Evolutionary conservation across 2,329 filamentous ascomycete genomes (phyloP).

Genomic region (Massarina eburnea): DNA sequence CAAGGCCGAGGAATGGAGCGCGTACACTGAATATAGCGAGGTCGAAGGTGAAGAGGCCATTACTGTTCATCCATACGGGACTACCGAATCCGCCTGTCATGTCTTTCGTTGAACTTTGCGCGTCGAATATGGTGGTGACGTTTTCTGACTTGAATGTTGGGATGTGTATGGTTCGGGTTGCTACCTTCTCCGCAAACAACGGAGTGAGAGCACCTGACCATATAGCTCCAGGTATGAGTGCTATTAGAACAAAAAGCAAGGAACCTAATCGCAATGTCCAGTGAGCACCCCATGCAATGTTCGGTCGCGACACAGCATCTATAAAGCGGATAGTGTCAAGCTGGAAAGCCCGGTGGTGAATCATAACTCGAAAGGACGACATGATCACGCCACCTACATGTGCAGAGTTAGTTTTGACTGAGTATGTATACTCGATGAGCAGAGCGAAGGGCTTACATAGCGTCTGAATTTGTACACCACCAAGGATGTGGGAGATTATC

Average conservation of each 20-base stretch:
- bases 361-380: constrained; percentile 4
- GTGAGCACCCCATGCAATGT: constrained; percentile 2
- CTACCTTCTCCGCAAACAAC: constrained; percentile 1
- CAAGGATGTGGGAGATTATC: constrained; percentile 3
- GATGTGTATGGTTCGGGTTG: constrained; percentile 2
- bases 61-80: constrained; percentile 3
- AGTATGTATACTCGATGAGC: background rate
- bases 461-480: constrained; percentile 1
- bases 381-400: constrained; percentile 1
- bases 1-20: constrained; percentile 2
- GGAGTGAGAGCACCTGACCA: constrained; percentile 10
- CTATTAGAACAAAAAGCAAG: constrained; percentile 3
- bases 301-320: constrained; percentile 1
- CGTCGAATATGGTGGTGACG: background rate
- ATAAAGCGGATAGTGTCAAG: constrained; percentile 6
- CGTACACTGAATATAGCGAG: constrained; percentile 3
- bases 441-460: background rate
- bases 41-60: constrained; percentile 6
- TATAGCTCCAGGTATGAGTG: constrained; percentile 6
- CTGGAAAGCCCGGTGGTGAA: background rate
- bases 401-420: background rate
- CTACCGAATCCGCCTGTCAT: background rate
- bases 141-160: constrained; percentile 5
- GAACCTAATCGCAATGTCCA: constrained; percentile 1
- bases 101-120: background rate